Base-by-base conservation (phyloP, 1,139 yeast species). In the Tardiomyces digboiensis region DNA sequence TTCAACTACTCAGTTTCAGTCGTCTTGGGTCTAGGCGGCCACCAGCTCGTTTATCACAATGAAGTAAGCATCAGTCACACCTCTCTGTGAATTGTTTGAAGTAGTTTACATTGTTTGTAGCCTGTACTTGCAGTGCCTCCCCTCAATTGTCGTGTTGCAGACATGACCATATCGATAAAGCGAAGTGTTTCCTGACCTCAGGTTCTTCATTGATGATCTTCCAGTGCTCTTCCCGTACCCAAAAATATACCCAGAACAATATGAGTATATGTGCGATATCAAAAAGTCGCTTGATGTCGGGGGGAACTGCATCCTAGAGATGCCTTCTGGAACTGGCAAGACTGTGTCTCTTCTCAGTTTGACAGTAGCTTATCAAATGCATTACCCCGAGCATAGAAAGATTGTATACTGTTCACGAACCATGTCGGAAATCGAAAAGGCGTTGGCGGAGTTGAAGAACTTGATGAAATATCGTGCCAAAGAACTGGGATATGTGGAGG, bases 281-380 rank as follows among this genome's bases (percentile, higher is more conserved):
- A 91, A 91, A 67, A 80, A 82, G 61, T 85, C 97, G 1, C 68
- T 91, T 42, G 99, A 91, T 69, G 95, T 83, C 1, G 97, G 97
- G 1, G 98, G 97, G n/a, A 88, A 89, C 62, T 85, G 97, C 67
- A 89, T 91, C 45, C 65, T 91, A 59, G 99, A 91, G 68, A 91
- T 91, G 99, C 99, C 99, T 56, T 91, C 99, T n/a, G 99, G 99
- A 2, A 91, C 99, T 3, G 99, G 99, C 39, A 91, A 91, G 62
- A 91, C 99, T 37, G 85, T 91, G 3, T 88, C 97, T 1, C 72
- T 91, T 59, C 71, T 91, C 39, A 87, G 97, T 0, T 66, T 91
- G 39, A 87, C 97, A 0, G 87, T 91, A 42, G 96, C 98, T 8
- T 93, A 91, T 62, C 99, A 91, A 60, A 80, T 86, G 85, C 85